Conservation (phyloP, 2,329 filamentous ascomycete genomes). For the Gnomoniopsis smithogilvyi region DNA sequence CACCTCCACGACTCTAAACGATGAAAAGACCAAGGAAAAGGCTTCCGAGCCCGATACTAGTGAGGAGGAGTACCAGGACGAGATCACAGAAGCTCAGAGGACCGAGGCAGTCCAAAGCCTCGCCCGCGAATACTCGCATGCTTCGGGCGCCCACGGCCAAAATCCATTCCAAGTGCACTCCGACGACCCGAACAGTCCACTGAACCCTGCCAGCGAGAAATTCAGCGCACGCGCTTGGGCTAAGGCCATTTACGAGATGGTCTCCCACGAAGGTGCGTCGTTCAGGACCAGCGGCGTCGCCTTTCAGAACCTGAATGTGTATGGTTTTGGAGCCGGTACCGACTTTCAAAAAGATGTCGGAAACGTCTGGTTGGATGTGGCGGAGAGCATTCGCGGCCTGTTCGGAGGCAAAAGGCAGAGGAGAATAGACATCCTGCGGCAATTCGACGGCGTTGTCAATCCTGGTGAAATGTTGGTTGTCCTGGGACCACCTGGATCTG, state of each 20-base stretch:
- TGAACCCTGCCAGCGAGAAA: slow-evolving; percentile 46
- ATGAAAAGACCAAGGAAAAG: slow-evolving; percentile 22
- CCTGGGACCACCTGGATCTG: slow-evolving; percentile 67
- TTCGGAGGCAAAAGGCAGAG: slow-evolving; percentile 47
- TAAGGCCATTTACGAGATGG: slow-evolving; percentile 53
- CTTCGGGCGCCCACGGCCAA: slow-evolving; percentile 26
- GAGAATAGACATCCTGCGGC: slow-evolving; percentile 65
- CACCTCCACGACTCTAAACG: slow-evolving; percentile 17
- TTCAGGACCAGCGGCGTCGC: slow-evolving; percentile 62
- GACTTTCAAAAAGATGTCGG: slow-evolving; percentile 69
- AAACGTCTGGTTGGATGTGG: slow-evolving; percentile 56
- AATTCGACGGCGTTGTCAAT: slow-evolving; percentile 66
- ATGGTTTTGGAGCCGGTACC: slow-evolving; percentile 63
- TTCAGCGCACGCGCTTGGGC: slow-evolving; percentile 57
- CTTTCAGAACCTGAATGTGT: slow-evolving; percentile 66
- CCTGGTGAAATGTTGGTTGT: slow-evolving; percentile 75
- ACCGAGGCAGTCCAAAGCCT: slow-evolving; percentile 48
- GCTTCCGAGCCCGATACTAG: slow-evolving; percentile 26
- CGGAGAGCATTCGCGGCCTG: slow-evolving; percentile 42
- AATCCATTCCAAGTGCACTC: slow-evolving; percentile 47
- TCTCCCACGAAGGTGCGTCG: slow-evolving; percentile 47
- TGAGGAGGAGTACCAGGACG: slow-evolving; percentile 33
- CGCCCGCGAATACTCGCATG: slow-evolving; percentile 51
- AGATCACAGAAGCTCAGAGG: slow-evolving; percentile 38
- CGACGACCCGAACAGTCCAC: slow-evolving; percentile 37